Conservation (phyloP, 148 eudicot species). For the Bassia scoparia region DNA sequence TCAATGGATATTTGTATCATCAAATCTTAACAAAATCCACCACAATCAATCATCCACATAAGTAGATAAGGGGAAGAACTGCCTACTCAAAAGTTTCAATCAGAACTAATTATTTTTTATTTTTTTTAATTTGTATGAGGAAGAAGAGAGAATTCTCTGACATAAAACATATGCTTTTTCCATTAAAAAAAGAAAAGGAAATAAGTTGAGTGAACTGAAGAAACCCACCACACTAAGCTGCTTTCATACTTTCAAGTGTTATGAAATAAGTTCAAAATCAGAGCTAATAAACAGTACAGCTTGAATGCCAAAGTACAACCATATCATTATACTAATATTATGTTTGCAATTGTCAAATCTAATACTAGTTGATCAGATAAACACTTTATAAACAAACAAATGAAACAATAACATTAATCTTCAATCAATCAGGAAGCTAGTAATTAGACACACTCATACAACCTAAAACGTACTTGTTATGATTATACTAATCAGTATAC, state of each 20-base stretch:
- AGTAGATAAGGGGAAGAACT: not conserved
- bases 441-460: not conserved
- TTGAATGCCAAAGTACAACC: constrained; percentile 32
- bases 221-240: constrained; percentile 15
- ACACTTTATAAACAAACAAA: constrained; percentile 16
- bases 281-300: constrained; percentile 21
- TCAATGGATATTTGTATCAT: not conserved
- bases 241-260: constrained; percentile 13
- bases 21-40: not conserved
- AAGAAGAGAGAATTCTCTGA: not conserved
- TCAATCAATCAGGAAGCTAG: constrained; percentile 23
- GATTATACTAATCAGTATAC: constrained; percentile 6
- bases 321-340: constrained; percentile 15
- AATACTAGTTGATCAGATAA: constrained; percentile 19
- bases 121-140: not conserved
- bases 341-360: constrained; percentile 18
- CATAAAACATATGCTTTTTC: constrained; percentile 8
- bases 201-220: constrained; percentile 18
- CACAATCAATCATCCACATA: not conserved
- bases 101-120: too few relatives aligned
- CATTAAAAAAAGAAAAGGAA: not conserved
- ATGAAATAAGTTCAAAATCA: constrained; percentile 6
- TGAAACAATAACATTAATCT: constrained; percentile 5
- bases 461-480: constrained; percentile 4
- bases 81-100: not conserved